Conservation (phyloP, 768 basidiomycete species). For the Termitomyces sp. region DNA sequence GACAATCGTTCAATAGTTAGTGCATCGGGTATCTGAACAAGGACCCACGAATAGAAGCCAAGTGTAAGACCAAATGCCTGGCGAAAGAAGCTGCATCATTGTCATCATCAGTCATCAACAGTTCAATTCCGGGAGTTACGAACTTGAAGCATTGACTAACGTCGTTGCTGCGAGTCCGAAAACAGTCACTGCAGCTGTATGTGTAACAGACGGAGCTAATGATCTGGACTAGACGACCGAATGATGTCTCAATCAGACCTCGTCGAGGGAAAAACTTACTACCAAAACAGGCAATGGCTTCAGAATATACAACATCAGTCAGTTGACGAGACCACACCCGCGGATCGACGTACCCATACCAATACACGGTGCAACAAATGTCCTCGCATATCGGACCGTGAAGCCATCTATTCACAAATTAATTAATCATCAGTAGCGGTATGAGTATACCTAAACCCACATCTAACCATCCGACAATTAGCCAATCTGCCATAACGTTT, state of each 20-base stretch:
- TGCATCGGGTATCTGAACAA: neutral
- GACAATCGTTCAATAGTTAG: neutral
- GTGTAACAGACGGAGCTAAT: constrained; percentile 30
- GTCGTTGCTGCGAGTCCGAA: constrained; percentile 30
- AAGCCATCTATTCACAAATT: constrained; percentile 24
- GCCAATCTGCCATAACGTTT: neutral
- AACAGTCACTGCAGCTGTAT: constrained; percentile 35
- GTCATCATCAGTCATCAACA: neutral
- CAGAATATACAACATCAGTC: neutral
- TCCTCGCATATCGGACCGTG: constrained; percentile 29
- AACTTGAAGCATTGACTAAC: constrained; percentile 35
- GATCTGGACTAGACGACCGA: constrained; percentile 25
- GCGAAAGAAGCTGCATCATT: constrained; percentile 26
- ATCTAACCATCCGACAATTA: constrained; percentile 1
- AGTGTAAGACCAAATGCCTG: constrained; percentile 32
- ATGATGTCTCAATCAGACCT: neutral
- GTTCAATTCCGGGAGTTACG: neutral
- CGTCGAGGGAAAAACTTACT: constrained; percentile 17
- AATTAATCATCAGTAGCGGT: neutral
- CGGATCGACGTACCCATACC: constrained; percentile 28
- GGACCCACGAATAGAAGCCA: constrained; percentile 32
- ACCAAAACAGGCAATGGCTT: constrained; percentile 33
- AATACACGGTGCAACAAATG: constrained; percentile 31
- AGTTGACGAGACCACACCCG: neutral
- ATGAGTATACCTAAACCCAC: neutral